Evolutionary conservation across 2,329 filamentous ascomycete species (phyloP).

Genomic region (Aspergillus felis): DNA sequence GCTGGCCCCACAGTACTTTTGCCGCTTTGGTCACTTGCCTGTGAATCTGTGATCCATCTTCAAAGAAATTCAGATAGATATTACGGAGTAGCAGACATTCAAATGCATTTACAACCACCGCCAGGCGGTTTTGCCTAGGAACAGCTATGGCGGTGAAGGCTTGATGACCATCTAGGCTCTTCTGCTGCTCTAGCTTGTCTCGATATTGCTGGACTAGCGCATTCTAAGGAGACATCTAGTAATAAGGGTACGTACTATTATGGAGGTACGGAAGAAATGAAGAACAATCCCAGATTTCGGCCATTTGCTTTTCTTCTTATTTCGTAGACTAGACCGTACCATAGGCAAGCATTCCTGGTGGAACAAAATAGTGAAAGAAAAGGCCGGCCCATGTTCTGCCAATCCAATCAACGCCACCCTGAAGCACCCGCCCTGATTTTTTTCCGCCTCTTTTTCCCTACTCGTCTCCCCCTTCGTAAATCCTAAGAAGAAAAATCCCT

Average conservation of each 20-base stretch:
- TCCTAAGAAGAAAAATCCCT: slow-evolving; percentile 5
- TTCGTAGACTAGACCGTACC: not conserved
- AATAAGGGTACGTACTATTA: not conserved
- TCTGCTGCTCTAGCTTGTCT: not conserved
- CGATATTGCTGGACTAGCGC: not conserved
- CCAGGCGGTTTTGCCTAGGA: not conserved
- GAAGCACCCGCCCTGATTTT: slow-evolving; percentile 18
- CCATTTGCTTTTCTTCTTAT: not conserved
- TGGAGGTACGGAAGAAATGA: not conserved
- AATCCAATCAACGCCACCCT: slow-evolving; percentile 22
- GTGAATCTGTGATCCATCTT: not conserved
- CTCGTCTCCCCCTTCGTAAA: slow-evolving; percentile 9
- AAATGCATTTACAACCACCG: not conserved
- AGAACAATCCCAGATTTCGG: too few relatives aligned
- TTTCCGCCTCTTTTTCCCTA: slow-evolving; percentile 7
- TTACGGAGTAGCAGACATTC: not conserved
- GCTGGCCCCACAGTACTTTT: slow-evolving; percentile 19
- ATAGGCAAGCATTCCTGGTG: not conserved
- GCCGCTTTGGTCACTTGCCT: slow-evolving; percentile 7
- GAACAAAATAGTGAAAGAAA: slow-evolving; percentile 7
- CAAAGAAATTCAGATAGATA: not conserved
- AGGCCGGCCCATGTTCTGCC: not conserved
- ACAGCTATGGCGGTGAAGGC: not conserved
- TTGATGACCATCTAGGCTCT: not conserved
- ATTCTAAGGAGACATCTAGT: not conserved